Conservation (phyloP, 164 flowering plant genomes). For the Nelumbo lutea region DNA sequence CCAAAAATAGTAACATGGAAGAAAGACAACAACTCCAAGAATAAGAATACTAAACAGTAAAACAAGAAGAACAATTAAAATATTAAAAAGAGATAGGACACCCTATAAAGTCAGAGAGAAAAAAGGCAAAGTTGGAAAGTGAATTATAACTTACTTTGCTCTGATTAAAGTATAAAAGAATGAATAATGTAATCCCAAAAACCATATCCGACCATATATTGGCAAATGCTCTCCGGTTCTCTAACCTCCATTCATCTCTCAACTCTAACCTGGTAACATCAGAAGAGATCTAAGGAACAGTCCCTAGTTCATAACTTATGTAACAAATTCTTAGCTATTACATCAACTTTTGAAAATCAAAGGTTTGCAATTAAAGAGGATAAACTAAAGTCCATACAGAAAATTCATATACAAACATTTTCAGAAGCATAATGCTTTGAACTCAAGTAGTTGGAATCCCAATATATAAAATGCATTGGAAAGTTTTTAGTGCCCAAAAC, state of each 20-base stretch:
- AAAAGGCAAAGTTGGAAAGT: background rate
- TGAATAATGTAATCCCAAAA: constrained; percentile 75
- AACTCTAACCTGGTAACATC: constrained; percentile 64
- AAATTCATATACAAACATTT: background rate
- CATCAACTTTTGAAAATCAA: background rate
- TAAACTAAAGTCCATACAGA: background rate
- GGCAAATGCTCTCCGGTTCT: constrained; percentile 85
- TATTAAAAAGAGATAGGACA: background rate
- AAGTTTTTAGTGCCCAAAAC: no score
- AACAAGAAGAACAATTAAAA: background rate
- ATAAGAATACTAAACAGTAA: background rate
- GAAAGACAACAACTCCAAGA: no score
- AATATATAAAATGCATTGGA: no score
- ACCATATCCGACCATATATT: constrained; percentile 92
- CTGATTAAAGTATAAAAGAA: constrained; percentile 81
- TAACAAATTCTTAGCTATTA: background rate
- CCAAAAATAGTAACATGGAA: background rate
- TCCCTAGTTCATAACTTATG: background rate
- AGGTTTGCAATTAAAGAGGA: background rate
- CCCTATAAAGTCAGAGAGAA: background rate
- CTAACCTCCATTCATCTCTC: constrained; percentile 86
- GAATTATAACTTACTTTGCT: constrained; percentile 55
- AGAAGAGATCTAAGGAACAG: constrained; percentile 1
- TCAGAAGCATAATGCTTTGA: no score
- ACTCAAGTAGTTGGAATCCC: no score